A percentile compares a stretch with the other conserved stretches of the same genome.
Conservation (phyloP, 257 asterid species). For the Nemophila menziesii region DNA sequence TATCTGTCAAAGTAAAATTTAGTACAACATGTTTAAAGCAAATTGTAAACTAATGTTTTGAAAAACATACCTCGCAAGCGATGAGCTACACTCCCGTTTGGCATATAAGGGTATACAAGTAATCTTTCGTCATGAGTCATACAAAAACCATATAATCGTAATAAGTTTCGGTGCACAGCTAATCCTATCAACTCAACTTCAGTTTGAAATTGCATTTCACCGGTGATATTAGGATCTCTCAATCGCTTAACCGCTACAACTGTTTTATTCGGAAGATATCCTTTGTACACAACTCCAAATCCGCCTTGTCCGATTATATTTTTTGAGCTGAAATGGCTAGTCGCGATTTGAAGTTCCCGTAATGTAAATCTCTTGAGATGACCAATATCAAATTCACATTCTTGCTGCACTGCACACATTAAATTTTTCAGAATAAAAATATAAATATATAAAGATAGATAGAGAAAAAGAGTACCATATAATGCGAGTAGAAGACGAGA, state of each 20-base stretch:
- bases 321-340: constrained; percentile 64
- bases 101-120: constrained; percentile 85
- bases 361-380: constrained; percentile 59
- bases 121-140: constrained; percentile 75
- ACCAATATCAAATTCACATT: constrained; percentile 49
- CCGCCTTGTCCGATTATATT: constrained; percentile 89
- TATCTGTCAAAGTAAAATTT: constrained; percentile 25
- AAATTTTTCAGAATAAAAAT: constrained; percentile 10
- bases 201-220: constrained; percentile 91
- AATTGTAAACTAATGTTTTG: constrained; percentile 1
- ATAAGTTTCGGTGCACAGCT: constrained; percentile 85
- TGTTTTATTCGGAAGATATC: constrained; percentile 56
- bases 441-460: constrained; percentile 4
- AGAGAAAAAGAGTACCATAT: constrained; percentile 35
- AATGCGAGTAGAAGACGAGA: constrained; percentile 39
- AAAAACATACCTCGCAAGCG: constrained; percentile 61
- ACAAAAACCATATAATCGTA: constrained; percentile 76
- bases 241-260: constrained; percentile 74
- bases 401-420: constrained; percentile 65
- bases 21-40: not conserved
- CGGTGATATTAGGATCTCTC: constrained; percentile 72
- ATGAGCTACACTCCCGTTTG: constrained; percentile 93
- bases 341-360: constrained; percentile 78
- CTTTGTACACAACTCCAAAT: constrained; percentile 82
- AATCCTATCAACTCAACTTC: constrained; percentile 95